Evolutionary conservation across 176 grass and related monocot genomes (phyloP).

Genomic region (Avena atlantica): DNA sequence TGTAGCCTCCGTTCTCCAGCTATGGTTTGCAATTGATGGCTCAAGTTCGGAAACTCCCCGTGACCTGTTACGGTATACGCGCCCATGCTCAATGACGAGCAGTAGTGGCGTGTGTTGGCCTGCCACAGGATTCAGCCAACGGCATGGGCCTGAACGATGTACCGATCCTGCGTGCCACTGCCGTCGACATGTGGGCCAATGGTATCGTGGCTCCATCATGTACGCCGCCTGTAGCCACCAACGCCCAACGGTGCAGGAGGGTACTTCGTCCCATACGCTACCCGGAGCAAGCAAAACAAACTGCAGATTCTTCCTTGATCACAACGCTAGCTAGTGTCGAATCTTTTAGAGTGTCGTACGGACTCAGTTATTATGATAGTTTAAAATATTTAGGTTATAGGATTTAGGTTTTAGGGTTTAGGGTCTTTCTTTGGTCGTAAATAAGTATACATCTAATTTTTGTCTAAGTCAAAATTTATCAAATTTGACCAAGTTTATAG

Average conservation of each 20-base stretch:
- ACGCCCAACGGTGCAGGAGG: background rate
- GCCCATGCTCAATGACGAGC: background rate
- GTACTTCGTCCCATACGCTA: no score
- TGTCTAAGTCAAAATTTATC: no score
- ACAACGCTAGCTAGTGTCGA: no score
- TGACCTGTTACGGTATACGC: background rate
- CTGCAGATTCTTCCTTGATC: no score
- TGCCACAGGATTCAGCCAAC: background rate
- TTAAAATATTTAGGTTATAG: no score
- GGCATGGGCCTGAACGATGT: background rate
- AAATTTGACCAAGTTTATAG: no score
- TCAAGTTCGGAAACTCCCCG: background rate
- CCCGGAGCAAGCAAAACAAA: no score
- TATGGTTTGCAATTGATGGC: background rate
- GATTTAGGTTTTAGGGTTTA: no score
- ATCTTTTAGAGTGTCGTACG: no score
- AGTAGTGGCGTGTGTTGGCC: background rate
- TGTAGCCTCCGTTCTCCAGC: background rate
- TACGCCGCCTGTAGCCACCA: background rate
- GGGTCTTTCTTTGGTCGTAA: no score
- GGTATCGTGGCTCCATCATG: background rate
- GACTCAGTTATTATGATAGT: no score
- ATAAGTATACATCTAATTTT: no score
- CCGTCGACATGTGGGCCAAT: background rate
- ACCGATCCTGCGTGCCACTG: background rate